Base-by-base conservation (phyloP, 345 rosid species). In the Arabidopsis suecica region DNA sequence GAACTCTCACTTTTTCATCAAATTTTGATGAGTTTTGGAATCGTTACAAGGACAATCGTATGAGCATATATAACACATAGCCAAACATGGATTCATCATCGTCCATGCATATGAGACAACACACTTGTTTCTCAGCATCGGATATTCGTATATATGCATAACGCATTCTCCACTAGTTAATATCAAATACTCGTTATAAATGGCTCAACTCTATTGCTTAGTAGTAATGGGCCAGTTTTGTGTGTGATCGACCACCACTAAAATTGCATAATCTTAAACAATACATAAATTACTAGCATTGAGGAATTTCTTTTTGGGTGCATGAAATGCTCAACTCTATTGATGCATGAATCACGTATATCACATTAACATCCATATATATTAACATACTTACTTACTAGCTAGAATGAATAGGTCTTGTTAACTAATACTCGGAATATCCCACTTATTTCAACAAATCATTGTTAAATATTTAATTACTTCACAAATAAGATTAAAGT, bases 321-420 rank as follows among this genome's bases (percentile, higher is more conserved):
- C 6, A 61, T 61, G 48, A 61, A 61, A 38, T 22, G 65, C 18
- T 61, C 33, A 7, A 38, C 10, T 6, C 5, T 12, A 6, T 13
- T 12, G 51, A 74, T 74, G 51, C 54, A 75, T 58, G 53, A 61
- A 50, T 36, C 68, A 61, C 75, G 61, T 71, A 42, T 47, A 48
- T 25, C 51, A 44, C 22, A 54, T 20, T 54, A 13, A 32, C 47
- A 30, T 64, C 14, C 4, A 54, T 38, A 13, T 32, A 56, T 11
- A 61, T n/a, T n/a, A n/a, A n/a, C n/a, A n/a, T n/a, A n/a, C n/a
- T n/a, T n/a, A n/a, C n/a, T n/a, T 60, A 37, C 65, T 49, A 49
- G 32, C 59, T 55, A 41, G 53, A 6, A 42, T 68, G 56, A 13
- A 58, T 59, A 71, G 59, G 13, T 36, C 22, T 13, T 45, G 13